phyloP scores from a whole-genome alignment of 306 rosid species.

The Hippophae rhamnoides region DNA sequence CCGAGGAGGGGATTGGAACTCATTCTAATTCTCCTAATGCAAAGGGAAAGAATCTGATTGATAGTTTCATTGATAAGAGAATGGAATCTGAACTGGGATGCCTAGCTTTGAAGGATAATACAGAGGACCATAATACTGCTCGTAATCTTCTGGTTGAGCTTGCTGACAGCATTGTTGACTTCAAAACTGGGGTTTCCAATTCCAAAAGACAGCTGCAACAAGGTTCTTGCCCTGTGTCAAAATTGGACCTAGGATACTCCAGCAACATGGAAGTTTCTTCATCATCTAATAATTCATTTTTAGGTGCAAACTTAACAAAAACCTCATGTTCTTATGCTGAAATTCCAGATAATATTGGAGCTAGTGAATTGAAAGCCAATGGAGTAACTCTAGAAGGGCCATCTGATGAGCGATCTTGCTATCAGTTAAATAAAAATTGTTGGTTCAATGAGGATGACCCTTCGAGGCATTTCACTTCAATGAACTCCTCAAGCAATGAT shows the following conservation, averaged over 20 bases:
- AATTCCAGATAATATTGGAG: slow-evolving; percentile 48
- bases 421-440: slow-evolving; percentile 51
- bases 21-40: slow-evolving; percentile 41
- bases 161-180: slow-evolving; percentile 46
- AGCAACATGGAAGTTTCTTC: slow-evolving; percentile 65
- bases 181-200: slow-evolving; percentile 37
- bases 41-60: slow-evolving; percentile 40
- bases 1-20: slow-evolving; percentile 40
- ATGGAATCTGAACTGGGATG: slow-evolving; percentile 56
- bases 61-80: slow-evolving; percentile 35
- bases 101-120: slow-evolving; percentile 43
- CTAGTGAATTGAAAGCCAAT: slow-evolving; percentile 38
- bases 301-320: slow-evolving; percentile 38
- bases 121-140: slow-evolving; percentile 36
- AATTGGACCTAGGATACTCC: slow-evolving; percentile 47
- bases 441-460: slow-evolving; percentile 56
- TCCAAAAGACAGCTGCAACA: slow-evolving; percentile 48
- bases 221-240: slow-evolving; percentile 38
- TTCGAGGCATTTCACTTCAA: slow-evolving; percentile 52
- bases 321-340: slow-evolving; percentile 49
- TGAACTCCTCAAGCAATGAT: slow-evolving; percentile 58
- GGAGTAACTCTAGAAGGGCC: slow-evolving; percentile 83
- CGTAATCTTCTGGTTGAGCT: slow-evolving; percentile 55
- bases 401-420: slow-evolving; percentile 74
- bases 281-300: slow-evolving; percentile 34